phyloP scores from a whole-genome alignment of 2,329 filamentous ascomycete genomes.

The Trichoderma sp. region DNA sequence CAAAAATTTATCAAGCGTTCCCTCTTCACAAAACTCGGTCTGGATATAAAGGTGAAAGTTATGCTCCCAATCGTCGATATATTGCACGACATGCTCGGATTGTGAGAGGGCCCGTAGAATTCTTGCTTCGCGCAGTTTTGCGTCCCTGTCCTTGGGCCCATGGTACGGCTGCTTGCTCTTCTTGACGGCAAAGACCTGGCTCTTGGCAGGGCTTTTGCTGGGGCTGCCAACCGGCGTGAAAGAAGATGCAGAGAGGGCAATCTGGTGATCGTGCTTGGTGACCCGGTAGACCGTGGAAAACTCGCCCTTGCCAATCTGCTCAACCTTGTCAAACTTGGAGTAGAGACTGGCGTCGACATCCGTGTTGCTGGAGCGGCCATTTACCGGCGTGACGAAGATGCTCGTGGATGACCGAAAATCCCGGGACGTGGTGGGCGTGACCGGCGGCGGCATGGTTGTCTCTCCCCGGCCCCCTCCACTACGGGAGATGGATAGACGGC shows the following conservation, averaged over 20 bases:
- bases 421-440: conserved; percentile 74
- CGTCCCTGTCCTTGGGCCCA: conserved; percentile 77
- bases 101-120: conserved; percentile 76
- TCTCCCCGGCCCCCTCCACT: conserved; percentile 45
- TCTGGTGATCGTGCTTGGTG: conserved; percentile 45
- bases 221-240: conserved; percentile 50
- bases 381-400: conserved; percentile 67
- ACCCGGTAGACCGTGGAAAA: conserved; percentile 93
- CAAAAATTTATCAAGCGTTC: conserved; percentile 84
- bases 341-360: conserved; percentile 71
- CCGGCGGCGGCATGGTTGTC: conserved; percentile 56
- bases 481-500: conserved; percentile 78
- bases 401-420: conserved; percentile 54
- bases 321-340: conserved; percentile 77
- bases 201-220: conserved; percentile 56
- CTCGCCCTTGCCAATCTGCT: conserved; percentile 81
- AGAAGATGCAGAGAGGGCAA: conserved; percentile 45
- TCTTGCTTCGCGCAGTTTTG: conserved; percentile 81
- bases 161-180: conserved; percentile 81
- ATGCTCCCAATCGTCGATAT: conserved; percentile 85
- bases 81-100: conserved; percentile 82
- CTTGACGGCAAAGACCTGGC: conserved; percentile 85
- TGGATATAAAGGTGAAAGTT: conserved; percentile 90
- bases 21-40: conserved; percentile 95
- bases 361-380: conserved; percentile 69